Conservation (phyloP, 2,329 filamentous ascomycete species). For the Cladosporium sphaerospermum region DNA sequence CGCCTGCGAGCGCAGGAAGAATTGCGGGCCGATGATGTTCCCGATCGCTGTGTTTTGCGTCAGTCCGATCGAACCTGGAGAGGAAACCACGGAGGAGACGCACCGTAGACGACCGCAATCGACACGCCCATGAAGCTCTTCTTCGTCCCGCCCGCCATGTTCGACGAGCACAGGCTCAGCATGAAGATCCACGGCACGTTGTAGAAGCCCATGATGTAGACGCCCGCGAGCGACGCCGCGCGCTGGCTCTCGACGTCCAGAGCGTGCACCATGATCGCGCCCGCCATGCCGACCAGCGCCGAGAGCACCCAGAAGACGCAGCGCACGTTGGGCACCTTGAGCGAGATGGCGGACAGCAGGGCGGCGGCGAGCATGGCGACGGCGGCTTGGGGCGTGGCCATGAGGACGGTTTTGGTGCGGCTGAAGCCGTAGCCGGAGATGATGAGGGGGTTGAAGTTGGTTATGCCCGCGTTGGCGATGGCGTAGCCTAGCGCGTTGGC, state of each 20-base stretch:
- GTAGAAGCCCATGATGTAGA: background rate
- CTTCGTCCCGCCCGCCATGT: too few species aligned
- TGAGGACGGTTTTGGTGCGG: constrained; percentile 48
- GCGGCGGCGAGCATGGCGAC: constrained; percentile 44
- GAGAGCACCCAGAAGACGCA: constrained; percentile 52
- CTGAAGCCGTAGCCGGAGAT: constrained; percentile 44
- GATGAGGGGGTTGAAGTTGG: constrained; percentile 46
- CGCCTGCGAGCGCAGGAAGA: too few species aligned
- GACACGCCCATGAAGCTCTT: too few species aligned
- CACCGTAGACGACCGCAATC: too few species aligned
- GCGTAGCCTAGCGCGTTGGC: constrained; percentile 48
- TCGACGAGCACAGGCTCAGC: too few species aligned
- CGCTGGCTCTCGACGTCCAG: background rate
- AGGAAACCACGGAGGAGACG: too few species aligned
- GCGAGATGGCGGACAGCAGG: constrained; percentile 23
- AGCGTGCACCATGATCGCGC: constrained; percentile 27
- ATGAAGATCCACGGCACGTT: too few species aligned
- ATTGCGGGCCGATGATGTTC: too few species aligned
- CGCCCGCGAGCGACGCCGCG: background rate
- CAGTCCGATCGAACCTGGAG: too few species aligned
- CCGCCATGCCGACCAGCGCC: constrained; percentile 50
- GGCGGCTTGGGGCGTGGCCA: constrained; percentile 55
- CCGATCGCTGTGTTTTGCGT: too few species aligned
- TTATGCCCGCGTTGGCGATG: constrained; percentile 52
- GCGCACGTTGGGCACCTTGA: constrained; percentile 46